Base-by-base conservation (phyloP, 1,284 basidiomycete genomes). In the Trichosporon asahii region DNA sequence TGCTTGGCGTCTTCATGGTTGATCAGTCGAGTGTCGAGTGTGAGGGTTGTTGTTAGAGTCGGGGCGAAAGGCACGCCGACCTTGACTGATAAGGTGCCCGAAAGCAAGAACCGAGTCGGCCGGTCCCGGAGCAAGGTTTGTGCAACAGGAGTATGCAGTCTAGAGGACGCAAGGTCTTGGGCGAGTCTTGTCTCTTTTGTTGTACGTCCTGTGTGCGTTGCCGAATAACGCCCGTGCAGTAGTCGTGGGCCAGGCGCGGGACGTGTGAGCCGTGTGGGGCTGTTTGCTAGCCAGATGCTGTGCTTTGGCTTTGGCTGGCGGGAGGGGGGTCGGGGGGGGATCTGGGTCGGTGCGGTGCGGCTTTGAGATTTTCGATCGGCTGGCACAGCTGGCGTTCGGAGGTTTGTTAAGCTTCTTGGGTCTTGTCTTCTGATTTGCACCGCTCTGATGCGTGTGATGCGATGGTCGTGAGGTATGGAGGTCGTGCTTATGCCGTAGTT, bases 1-100 rank as follows among this genome's bases (percentile, higher is more conserved):
- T 31, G 18, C 29, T 29, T 27, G 57, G 57, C 57, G 57, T 27
- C 57, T 61, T 61, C 57, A 61, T 61, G 29, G 53, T 53, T 37
- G 35, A 12, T 31, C 49, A 11, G 49, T 25, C 21, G 1, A 23
- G 49, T 53, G 18, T n/a, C n/a, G n/a, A n/a, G n/a, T n/a, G n/a
- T n/a, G 40, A 44, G 40, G 15, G 49, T 53, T 18, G 9, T 33
- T 33, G 31, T 33, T 6, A 33, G 8, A 53, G 49, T 53, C 49
- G 49, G 49, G 25, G 49, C 49, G n/a, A 53, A 25, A 25, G 49
- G 23, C 23, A 53, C 49, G 49, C 49, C 49, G 49, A 18, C 21
- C 15, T 23, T 53, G 21, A 53, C 21, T 53, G 9, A 21, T 18
- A 18, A 53, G 9, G 49, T 33, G 31, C 7, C 31, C 46, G n/a